Evolutionary conservation across 345 rosid species (phyloP), one percentile per base, ranked within the genome.

Genomic region (Citrus glauca): DNA sequence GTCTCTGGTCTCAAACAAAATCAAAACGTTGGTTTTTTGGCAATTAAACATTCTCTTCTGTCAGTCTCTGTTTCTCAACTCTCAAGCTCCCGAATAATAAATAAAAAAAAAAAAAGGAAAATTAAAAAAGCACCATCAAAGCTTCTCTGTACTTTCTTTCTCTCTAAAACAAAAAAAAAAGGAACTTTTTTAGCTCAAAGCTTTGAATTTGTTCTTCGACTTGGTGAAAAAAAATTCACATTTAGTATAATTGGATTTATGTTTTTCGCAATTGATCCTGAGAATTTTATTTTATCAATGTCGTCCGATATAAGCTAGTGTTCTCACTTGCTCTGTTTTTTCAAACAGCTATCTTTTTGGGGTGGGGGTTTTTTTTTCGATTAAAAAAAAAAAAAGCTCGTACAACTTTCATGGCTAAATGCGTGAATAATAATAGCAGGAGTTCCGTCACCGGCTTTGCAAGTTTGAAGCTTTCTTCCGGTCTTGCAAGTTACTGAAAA

Each of bases 261-360:
- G 14, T 4, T 11, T 72, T 33, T 72, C 8, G 7, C 57, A 30
- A 70, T 71, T 53, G 74, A 71, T 53, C 24, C 28, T 20, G 62
- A 19, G 45, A 30, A 45, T 45, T 53, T 71, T 55, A 7, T 25
- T 40, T 56, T 84, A 86, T 79, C 94, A 88, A 93, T 93, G 97
- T 91, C 97, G 85, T 91, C 94, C 78, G 98, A 93, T 83, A 92
- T 93, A 62, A 91, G 93, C 94, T 93, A 93, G 80, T 80, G 48
- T 40, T 30, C 19, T 71, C 16, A 28, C 69, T 56, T 70, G 19
- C 59, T 64, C 42, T 57, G 67, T 69, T 71, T 48, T 68, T 20
- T 38, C 2, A 30, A 62, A 40, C 9, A 37, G 40, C 45, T 45
- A 11, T 6, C 13, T 53, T n/a, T 6, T 35, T 45, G 4, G 20